Evolutionary conservation across 2,329 filamentous ascomycete species (phyloP), one percentile per base, ranked within the genome.

Genomic region (Botryotinia narcissicola): DNA sequence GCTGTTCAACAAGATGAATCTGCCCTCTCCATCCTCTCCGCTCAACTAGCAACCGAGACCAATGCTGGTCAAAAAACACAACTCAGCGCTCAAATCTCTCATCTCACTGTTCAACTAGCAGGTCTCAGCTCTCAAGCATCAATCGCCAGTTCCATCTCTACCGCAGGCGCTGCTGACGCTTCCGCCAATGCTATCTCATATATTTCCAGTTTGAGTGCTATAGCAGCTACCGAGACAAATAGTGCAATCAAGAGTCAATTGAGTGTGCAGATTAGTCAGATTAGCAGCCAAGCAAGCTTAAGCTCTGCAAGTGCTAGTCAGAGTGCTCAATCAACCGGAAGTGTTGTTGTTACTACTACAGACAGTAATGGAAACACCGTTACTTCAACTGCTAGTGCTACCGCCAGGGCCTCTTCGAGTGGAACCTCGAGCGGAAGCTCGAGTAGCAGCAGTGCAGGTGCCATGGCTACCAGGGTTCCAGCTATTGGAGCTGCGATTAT

Each of bases 231-330:
- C 10, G 70, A 72, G 46, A 72, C 70, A 0, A 66, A 72, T 54
- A 35, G 35, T 8, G 70, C 70, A 0, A 57, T 72, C 18, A 46
- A 16, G 46, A 72, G 70, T n/a, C 70, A 72, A 48, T 64, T 72
- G 37, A 66, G 60, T n/a, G 70, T 54, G n/a, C 60, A 72, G 46
- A 72, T 72, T 20, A 57, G 70, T 54, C 70, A 72, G 60, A 66
- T 72, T 59, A 67, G 60, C 40, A 72, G 60, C 20, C 66, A 68
- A 37, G 66, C 48, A 4, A 29, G 48, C 20, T 57, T 68, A 20
- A 54, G 18, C 9, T 6, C 48, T 20, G 22, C 59, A 12, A 25
- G 25, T 5, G 25, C 29, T 0, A 44, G 86, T 20, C 35, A 51
- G n/a, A 42, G n/a, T 16, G 46, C 32, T 16, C 37, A n/a, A 9